These are phyloP conservation scores for Sugiyamaella smithiae DNA, from an alignment of 805 yeast genomes.

Conservation along the genomic window DNA sequence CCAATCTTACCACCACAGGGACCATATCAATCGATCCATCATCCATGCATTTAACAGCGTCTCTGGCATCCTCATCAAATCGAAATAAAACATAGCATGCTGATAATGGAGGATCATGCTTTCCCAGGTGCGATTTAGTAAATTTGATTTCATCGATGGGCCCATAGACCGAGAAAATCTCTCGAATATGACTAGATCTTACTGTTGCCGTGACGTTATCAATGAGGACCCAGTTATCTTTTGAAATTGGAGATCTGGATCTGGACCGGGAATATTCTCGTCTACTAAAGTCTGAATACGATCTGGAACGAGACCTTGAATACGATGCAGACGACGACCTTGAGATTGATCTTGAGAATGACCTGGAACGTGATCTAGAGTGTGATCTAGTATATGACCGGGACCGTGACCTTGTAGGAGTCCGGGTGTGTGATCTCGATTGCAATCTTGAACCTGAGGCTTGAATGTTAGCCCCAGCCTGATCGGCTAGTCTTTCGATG, in stretches of 20 bases:
- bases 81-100: conserved; percentile 12
- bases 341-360: conserved; percentile 11
- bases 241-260: conserved; percentile 7
- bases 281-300: conserved; percentile 2
- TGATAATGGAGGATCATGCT: neutral
- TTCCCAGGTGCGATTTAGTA: neutral
- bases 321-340: too few species aligned
- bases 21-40: conserved; percentile 21
- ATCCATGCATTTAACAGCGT: conserved; percentile 18
- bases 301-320: conserved; percentile 9
- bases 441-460: too few species aligned
- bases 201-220: conserved; percentile 9
- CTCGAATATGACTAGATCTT: conserved; percentile 15
- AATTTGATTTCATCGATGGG: conserved; percentile 12
- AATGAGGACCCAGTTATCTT: conserved; percentile 6
- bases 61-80: conserved; percentile 14
- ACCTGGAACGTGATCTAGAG: conserved; percentile 13
- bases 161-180: conserved; percentile 23
- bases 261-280: conserved; percentile 5
- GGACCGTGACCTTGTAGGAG: too few species aligned
- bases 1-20: neutral
- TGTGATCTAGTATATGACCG: too few species aligned
- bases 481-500: too few species aligned
- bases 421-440: too few species aligned
- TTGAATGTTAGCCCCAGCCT: too few species aligned